Evolutionary conservation across 2,329 filamentous ascomycete species (phyloP).

Genomic region (Penicillium corylophilum): DNA sequence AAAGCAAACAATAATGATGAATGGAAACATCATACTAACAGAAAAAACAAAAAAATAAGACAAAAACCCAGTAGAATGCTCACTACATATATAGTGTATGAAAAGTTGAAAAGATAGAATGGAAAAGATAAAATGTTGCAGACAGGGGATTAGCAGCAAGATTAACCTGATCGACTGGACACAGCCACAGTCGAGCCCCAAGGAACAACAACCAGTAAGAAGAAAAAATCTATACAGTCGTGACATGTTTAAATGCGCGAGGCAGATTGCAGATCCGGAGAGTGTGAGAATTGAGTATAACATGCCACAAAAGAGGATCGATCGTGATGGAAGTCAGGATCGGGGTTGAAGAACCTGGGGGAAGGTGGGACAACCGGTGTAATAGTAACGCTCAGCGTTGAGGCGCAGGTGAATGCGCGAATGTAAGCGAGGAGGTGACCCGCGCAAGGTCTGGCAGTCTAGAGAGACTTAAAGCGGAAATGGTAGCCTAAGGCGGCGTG

Average conservation of each 20-base stretch:
- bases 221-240: slow-evolving; percentile 26
- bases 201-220: slow-evolving; percentile 8
- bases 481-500: slow-evolving; percentile 27
- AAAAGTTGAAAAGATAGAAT: not conserved
- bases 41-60: not conserved
- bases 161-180: slow-evolving; percentile 14
- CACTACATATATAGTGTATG: slow-evolving; percentile 22
- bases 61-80: slow-evolving; percentile 4
- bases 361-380: slow-evolving; percentile 1
- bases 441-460: not conserved
- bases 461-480: not conserved
- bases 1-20: not conserved
- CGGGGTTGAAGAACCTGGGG: not conserved
- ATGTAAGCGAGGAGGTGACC: not conserved
- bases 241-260: slow-evolving; percentile 23
- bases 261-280: slow-evolving; percentile 9
- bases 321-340: not conserved
- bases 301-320: not conserved
- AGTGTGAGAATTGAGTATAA: not conserved
- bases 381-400: slow-evolving; percentile 11
- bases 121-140: not conserved
- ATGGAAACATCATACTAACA: not conserved
- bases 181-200: not conserved
- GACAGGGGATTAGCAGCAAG: slow-evolving; percentile 18
- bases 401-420: not conserved